These are phyloP conservation scores for Cymodocea nodosa DNA, from an alignment of 116 monocot genomes.

Conservation along the genomic window DNA sequence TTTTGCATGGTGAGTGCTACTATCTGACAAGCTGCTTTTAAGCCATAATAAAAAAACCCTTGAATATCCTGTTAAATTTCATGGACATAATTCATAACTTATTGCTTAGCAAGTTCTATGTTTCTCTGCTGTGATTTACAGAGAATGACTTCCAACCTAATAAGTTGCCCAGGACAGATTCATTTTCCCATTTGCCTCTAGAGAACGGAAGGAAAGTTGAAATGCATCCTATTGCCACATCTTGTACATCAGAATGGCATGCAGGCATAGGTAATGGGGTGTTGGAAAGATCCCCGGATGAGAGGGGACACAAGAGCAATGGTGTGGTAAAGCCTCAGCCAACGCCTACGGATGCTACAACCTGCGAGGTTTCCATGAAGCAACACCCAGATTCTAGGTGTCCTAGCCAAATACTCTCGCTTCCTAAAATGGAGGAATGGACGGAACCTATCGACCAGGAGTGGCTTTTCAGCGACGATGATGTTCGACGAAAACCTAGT, in stretches of 20 bases:
- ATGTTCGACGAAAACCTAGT: conserved; percentile 10
- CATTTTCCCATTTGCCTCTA: conserved; percentile 16
- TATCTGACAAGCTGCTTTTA: conserved; percentile 2
- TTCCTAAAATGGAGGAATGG: conserved; percentile 40
- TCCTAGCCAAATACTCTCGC: conserved; percentile 26
- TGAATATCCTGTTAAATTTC: background rate
- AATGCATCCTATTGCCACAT: conserved; percentile 4
- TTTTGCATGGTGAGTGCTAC: conserved; percentile 24
- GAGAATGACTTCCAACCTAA: conserved; percentile 31
- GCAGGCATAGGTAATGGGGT: conserved; percentile 13
- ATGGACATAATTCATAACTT: background rate
- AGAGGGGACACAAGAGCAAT: conserved; percentile 22
- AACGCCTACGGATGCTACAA: background rate
- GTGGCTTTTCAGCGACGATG: conserved; percentile 20
- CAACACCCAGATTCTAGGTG: conserved; percentile 46
- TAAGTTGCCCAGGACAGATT: conserved; percentile 24
- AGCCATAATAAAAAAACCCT: background rate
- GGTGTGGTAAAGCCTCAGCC: conserved; percentile 9
- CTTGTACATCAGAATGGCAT: conserved; percentile 5
- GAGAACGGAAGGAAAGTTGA: conserved; percentile 39
- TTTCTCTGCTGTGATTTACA: conserved; percentile 24
- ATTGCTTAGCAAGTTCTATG: background rate
- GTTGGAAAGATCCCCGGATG: conserved; percentile 6
- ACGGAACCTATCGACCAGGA: conserved; percentile 26
- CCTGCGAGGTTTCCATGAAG: conserved; percentile 7